Conservation (phyloP, 2,329 filamentous ascomycete species). For the Colletotrichum coccodes region DNA sequence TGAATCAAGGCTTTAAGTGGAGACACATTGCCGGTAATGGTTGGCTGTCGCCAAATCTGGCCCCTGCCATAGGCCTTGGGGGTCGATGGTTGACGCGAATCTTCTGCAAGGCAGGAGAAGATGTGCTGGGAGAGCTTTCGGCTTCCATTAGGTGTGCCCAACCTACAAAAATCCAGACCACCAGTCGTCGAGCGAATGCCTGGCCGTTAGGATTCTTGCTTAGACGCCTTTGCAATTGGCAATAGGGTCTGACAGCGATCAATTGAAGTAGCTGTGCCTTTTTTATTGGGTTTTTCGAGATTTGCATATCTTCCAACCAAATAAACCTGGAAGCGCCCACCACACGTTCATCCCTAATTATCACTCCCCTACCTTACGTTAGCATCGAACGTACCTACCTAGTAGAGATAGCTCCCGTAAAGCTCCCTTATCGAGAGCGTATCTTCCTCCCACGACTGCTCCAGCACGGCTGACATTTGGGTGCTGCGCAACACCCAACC, state of each 20-base stretch:
- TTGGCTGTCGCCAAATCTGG: neutral
- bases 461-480: slow-evolving; percentile 20
- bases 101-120: slow-evolving; percentile 15
- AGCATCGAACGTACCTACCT: neutral
- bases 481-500: slow-evolving; percentile 31
- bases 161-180: slow-evolving; percentile 9
- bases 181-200: slow-evolving; percentile 1
- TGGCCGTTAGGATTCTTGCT: slow-evolving; percentile 3
- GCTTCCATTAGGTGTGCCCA: slow-evolving; percentile 7
- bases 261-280: neutral
- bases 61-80: slow-evolving; percentile 1
- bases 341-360: slow-evolving; percentile 15
- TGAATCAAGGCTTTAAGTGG: neutral
- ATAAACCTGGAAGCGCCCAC: neutral
- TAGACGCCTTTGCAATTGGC: slow-evolving; percentile 17
- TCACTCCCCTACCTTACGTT: neutral
- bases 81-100: slow-evolving; percentile 20
- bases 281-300: neutral
- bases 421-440: slow-evolving; percentile 31
- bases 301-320: neutral
- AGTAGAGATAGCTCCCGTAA: neutral
- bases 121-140: slow-evolving; percentile 10
- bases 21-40: neutral
- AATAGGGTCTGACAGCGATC: neutral
- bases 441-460: slow-evolving; percentile 41